A percentile compares a stretch with the other conserved stretches of the same genome.
These are phyloP conservation scores for Boletus hoseneyae DNA, from an alignment of 1,284 basidiomycete genomes.

Conservation along the genomic window DNA sequence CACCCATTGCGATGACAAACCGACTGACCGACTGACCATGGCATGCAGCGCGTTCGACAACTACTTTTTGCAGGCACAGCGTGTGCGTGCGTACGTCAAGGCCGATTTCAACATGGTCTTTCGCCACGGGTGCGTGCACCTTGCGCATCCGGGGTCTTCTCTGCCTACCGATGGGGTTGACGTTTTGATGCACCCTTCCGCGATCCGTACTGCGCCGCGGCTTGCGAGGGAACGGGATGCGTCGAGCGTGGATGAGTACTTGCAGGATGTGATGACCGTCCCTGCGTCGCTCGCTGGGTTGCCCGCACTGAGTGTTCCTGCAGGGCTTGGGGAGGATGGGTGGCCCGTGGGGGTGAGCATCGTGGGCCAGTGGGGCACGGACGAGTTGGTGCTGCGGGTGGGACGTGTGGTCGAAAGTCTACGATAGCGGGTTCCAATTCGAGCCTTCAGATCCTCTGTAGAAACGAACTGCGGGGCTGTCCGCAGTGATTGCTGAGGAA, in stretches of 20 bases:
- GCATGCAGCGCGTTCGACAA: constrained; percentile 84
- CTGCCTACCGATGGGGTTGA: constrained; percentile 54
- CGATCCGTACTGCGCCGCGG: constrained; percentile 73
- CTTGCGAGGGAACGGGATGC: constrained; percentile 32
- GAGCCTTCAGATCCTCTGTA: too few relatives aligned
- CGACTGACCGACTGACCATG: not conserved
- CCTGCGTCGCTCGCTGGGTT: constrained; percentile 89
- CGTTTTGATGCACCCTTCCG: constrained; percentile 82
- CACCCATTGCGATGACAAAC: not conserved
- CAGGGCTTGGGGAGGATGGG: constrained; percentile 45
- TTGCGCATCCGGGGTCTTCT: constrained; percentile 29
- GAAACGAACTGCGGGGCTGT: too few relatives aligned
- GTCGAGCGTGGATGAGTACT: constrained; percentile 56
- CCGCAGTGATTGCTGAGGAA: too few relatives aligned
- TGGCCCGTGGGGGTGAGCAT: constrained; percentile 89
- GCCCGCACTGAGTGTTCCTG: constrained; percentile 78
- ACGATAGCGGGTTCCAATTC: constrained; percentile 5
- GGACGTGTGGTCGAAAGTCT: constrained; percentile 44
- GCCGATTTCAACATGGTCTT: constrained; percentile 77
- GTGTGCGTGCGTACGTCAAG: constrained; percentile 69
- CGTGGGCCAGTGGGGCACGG: constrained; percentile 89
- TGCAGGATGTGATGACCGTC: constrained; percentile 91
- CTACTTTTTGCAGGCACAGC: constrained; percentile 91
- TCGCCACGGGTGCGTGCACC: constrained; percentile 48
- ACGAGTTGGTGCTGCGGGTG: constrained; percentile 60